Conservation (phyloP, 768 basidiomycete genomes). For the Naganishia friedmannii region DNA sequence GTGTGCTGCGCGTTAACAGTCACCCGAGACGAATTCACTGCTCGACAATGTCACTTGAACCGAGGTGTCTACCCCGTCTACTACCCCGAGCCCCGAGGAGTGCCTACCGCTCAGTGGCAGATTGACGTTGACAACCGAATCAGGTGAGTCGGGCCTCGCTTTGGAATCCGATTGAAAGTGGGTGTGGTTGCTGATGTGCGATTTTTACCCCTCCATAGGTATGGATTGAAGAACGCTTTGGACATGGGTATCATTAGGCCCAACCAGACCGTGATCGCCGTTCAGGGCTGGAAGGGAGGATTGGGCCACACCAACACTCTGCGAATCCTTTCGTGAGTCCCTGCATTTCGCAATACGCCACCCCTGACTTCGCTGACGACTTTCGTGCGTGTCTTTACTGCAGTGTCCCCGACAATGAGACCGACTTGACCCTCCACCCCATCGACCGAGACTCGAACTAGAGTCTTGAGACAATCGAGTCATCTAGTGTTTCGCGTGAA, state of each 20-base stretch:
- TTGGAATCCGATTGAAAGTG: no score
- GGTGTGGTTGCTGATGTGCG: not conserved
- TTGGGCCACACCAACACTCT: constrained; percentile 67
- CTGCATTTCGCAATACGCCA: not conserved
- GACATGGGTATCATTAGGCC: constrained; percentile 80
- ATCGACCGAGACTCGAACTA: constrained; percentile 40
- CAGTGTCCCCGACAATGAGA: constrained; percentile 47
- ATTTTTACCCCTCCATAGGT: constrained; percentile 58
- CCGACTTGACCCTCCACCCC: constrained; percentile 50
- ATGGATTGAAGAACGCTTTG: constrained; percentile 73
- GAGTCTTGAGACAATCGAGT: not conserved
- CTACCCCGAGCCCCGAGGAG: constrained; percentile 91
- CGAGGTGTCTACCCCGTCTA: constrained; percentile 95
- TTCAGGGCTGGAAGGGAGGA: constrained; percentile 99
- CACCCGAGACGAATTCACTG: constrained; percentile 90
- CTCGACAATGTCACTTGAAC: constrained; percentile 94
- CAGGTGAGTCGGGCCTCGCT: constrained; percentile 55
- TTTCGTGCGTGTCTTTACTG: not conserved
- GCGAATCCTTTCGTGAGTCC: constrained; percentile 43
- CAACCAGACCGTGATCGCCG: constrained; percentile 83
- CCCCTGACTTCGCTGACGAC: not conserved
- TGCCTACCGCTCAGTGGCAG: constrained; percentile 89
- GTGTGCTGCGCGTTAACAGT: constrained; percentile 57
- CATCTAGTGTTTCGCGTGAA: not conserved
- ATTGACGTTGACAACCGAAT: constrained; percentile 66